A percentile compares a stretch with the other conserved stretches of the same genome.
Evolutionary conservation across 495 filamentous ascomycete species (phyloP).

Genomic region (Neurospora pannonica): DNA sequence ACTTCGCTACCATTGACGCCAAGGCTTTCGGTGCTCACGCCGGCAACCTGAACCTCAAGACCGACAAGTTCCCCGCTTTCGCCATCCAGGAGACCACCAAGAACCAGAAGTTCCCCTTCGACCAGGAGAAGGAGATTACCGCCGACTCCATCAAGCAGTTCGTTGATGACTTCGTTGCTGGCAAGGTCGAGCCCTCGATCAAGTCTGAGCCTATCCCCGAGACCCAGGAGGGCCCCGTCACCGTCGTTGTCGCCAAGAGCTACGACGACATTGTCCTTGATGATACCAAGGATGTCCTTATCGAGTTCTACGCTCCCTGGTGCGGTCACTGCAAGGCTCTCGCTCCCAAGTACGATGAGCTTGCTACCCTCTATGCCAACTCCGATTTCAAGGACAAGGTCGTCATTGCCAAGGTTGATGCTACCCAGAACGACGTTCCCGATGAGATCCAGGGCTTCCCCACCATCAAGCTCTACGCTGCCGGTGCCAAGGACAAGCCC

Average conservation of each 20-base stretch:
- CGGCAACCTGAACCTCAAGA: conserved; percentile 93
- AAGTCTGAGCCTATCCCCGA: conserved; percentile 98
- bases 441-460: conserved; percentile 97
- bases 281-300: conserved; percentile 90
- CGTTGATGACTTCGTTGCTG: conserved; percentile 77
- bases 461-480: conserved; percentile 96
- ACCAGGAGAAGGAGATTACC: conserved; percentile 74
- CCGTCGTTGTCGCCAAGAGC: conserved; percentile 84
- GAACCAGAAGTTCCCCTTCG: conserved; percentile 94
- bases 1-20: conserved; percentile 97
- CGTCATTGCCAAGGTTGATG: conserved; percentile 94
- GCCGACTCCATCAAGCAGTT: conserved; percentile 68
- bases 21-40: conserved; percentile 92
- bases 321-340: conserved; percentile 98
- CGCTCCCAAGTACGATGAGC: conserved; percentile 84
- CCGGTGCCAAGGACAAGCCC: conserved; percentile 74
- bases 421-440: conserved; percentile 91
- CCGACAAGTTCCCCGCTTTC: conserved; percentile 90
- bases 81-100: conserved; percentile 94
- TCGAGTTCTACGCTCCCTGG: conserved; percentile 99
- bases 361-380: conserved; percentile 69
- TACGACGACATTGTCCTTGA: conserved; percentile 91
- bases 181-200: conserved; percentile 88
- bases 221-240: conserved; percentile 82
- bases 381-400: conserved; percentile 71